phyloP scores from a whole-genome alignment of 345 rosid species.

The Tarenaya hassleriana region DNA sequence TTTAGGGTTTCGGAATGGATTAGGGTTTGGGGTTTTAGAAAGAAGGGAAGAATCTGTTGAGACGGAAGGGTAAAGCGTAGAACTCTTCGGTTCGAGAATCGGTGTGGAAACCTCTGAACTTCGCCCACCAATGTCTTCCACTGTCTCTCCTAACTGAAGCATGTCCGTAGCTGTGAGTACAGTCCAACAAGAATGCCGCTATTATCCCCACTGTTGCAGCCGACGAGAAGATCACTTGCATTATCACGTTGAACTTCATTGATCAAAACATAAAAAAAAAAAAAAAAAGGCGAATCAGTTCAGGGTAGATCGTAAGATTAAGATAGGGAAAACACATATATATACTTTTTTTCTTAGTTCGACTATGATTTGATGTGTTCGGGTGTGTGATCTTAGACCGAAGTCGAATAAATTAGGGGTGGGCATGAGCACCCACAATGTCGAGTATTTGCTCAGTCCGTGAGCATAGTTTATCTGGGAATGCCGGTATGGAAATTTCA shows the following conservation, averaged over 20 bases:
- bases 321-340: not conserved
- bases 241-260: constrained; percentile 65
- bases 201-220: constrained; percentile 66
- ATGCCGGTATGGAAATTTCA: too few species aligned
- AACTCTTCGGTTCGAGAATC: constrained; percentile 69
- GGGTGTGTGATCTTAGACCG: not conserved
- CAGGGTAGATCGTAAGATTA: not conserved
- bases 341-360: not conserved
- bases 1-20: not conserved
- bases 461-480: too few species aligned
- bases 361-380: too few species aligned
- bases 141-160: constrained; percentile 52
- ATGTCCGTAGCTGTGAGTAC: constrained; percentile 52
- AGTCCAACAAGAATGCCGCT: constrained; percentile 53
- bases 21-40: constrained; percentile 26
- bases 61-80: constrained; percentile 64
- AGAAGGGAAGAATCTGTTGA: constrained; percentile 86
- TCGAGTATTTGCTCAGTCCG: too few species aligned
- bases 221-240: constrained; percentile 87
- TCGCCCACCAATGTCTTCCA: constrained; percentile 91
- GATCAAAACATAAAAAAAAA: constrained; percentile 9
- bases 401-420: not conserved
- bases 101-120: constrained; percentile 44
- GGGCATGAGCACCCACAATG: too few species aligned
- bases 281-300: constrained; percentile 17